These are phyloP conservation scores for Microcyclospora pomicola DNA, from an alignment of 2,329 filamentous ascomycete species.

Conservation along the genomic window DNA sequence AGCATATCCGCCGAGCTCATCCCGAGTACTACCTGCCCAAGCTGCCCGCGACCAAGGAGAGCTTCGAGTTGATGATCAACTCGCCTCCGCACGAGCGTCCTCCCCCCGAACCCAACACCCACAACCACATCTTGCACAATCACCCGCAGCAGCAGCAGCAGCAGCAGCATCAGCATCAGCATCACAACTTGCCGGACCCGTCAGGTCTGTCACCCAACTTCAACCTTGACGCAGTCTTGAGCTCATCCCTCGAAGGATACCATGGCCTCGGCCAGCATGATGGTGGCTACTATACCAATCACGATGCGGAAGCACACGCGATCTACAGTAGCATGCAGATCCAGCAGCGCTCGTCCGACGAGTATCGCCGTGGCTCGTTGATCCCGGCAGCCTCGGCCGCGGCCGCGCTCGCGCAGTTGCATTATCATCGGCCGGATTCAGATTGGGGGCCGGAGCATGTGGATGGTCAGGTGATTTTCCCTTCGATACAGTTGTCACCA, in stretches of 20 bases:
- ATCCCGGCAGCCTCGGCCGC: slow-evolving; percentile 64
- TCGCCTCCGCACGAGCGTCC: slow-evolving; percentile 65
- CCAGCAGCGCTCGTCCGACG: slow-evolving; percentile 54
- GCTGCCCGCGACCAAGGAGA: slow-evolving; percentile 94
- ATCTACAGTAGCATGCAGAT: slow-evolving; percentile 41
- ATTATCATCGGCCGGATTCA: slow-evolving; percentile 59
- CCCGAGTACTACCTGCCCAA: slow-evolving; percentile 96
- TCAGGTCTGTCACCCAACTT: slow-evolving; percentile 25
- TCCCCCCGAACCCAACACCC: slow-evolving; percentile 32
- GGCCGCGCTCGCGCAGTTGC: slow-evolving; percentile 73
- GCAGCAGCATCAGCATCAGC: not conserved
- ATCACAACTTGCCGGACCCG: slow-evolving; percentile 10
- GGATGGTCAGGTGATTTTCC: slow-evolving; percentile 23
- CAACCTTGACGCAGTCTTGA: slow-evolving; percentile 19
- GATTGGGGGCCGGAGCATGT: slow-evolving; percentile 52
- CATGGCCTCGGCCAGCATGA: slow-evolving; percentile 28
- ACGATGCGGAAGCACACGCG: slow-evolving; percentile 45
- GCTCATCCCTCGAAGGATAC: slow-evolving; percentile 25
- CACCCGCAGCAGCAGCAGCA: slow-evolving; percentile 9
- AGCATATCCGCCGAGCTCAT: slow-evolving; percentile 94
- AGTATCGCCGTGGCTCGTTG: slow-evolving; percentile 49
- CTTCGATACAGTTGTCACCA: slow-evolving; percentile 20
- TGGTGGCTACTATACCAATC: slow-evolving; percentile 27
- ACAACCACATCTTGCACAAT: slow-evolving; percentile 20
- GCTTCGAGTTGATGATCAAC: slow-evolving; percentile 92